phyloP scores from a whole-genome alignment of 805 yeast species.

The Yarrowia keelungensis region DNA sequence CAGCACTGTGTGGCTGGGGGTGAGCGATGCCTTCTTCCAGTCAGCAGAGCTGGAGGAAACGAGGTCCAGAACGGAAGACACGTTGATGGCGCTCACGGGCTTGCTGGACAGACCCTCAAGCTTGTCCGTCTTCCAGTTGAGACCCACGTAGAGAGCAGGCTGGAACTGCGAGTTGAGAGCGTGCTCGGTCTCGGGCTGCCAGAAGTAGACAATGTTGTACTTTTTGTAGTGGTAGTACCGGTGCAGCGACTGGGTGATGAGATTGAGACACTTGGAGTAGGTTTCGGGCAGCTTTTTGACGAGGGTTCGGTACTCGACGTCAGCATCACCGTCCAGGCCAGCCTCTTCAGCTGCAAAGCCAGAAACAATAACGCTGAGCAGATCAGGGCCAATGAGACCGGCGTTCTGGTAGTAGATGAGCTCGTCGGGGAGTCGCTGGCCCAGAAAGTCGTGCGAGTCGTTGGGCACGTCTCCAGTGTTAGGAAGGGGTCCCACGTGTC shows the following conservation, averaged over 20 bases:
- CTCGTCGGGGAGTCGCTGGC: constrained; percentile 87
- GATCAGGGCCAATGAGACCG: constrained; percentile 70
- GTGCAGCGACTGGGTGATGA: constrained; percentile 73
- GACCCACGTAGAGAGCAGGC: constrained; percentile 40
- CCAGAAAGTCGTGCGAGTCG: constrained; percentile 81
- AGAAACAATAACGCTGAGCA: constrained; percentile 70
- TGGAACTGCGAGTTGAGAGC: constrained; percentile 41
- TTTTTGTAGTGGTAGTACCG: constrained; percentile 82
- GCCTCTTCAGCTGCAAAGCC: constrained; percentile 68
- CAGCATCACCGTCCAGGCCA: constrained; percentile 68
- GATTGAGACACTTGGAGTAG: constrained; percentile 67
- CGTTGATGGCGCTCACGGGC: constrained; percentile 11
- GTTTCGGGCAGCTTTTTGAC: constrained; percentile 52
- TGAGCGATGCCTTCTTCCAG: constrained; percentile 28
- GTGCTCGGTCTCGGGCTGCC: constrained; percentile 48
- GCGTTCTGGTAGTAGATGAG: constrained; percentile 78
- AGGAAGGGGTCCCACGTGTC: constrained; percentile 67
- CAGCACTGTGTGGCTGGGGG: constrained; percentile 41
- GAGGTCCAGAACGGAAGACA: constrained; percentile 49
- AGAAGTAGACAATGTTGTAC: constrained; percentile 62
- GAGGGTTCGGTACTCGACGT: constrained; percentile 64
- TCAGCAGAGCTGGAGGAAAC: constrained; percentile 44
- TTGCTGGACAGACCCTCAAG: constrained; percentile 7
- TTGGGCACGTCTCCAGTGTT: constrained; percentile 67
- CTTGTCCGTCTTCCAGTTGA: constrained; percentile 28